Evolutionary conservation across 2,329 filamentous ascomycete species (phyloP).

Genomic region (Stemphylium vesicarium): DNA sequence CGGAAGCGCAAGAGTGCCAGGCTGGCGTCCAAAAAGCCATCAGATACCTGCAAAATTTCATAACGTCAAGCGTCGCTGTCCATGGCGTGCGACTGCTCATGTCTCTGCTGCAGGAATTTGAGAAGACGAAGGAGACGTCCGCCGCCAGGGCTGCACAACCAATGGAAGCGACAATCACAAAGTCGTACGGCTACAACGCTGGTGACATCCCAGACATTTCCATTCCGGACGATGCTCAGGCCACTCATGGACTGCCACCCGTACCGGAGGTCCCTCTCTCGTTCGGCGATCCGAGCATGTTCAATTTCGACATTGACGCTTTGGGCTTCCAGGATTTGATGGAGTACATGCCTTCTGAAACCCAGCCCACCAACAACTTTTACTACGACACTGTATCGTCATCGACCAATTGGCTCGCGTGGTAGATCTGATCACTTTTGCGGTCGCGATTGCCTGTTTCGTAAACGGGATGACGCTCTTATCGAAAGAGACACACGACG

Average conservation of each 20-base stretch:
- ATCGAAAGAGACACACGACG: background rate
- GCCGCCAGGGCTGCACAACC: too few species aligned
- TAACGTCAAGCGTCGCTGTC: too few species aligned
- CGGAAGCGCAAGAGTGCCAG: too few species aligned
- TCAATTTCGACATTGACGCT: conserved; percentile 35
- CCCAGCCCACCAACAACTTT: conserved; percentile 31
- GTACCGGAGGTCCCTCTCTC: conserved; percentile 10
- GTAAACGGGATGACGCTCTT: background rate
- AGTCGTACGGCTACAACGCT: too few species aligned
- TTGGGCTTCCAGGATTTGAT: conserved; percentile 32
- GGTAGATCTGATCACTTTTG: background rate
- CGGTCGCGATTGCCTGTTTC: background rate
- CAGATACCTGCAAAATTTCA: too few species aligned
- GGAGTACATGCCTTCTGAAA: conserved; percentile 31
- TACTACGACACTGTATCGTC: conserved; percentile 23
- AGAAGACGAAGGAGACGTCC: too few species aligned
- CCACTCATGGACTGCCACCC: background rate
- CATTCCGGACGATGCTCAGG: too few species aligned
- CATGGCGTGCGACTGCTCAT: too few species aligned
- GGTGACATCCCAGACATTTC: too few species aligned
- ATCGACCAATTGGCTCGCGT: background rate
- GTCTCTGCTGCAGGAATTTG: too few species aligned
- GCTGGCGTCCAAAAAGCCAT: too few species aligned
- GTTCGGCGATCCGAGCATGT: conserved; percentile 13
- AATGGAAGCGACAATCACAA: too few species aligned